These are phyloP conservation scores for Omphalea diandra DNA, from an alignment of 441 rosid genomes.

Conservation along the genomic window DNA sequence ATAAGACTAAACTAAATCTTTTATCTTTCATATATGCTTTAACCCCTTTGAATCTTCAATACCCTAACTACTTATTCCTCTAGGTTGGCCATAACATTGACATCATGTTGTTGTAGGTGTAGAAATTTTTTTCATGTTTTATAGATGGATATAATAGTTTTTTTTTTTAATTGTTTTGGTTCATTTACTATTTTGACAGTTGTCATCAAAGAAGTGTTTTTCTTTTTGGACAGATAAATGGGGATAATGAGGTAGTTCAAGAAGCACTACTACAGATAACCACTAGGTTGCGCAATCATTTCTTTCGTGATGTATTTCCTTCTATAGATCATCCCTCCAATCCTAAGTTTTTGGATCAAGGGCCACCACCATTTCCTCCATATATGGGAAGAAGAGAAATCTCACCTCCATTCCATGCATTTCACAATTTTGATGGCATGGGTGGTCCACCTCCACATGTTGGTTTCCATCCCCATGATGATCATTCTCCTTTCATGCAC, in stretches of 20 bases:
- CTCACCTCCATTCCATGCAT: slow-evolving; percentile 59
- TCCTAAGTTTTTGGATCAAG: slow-evolving; percentile 53
- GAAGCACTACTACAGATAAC: slow-evolving; percentile 77
- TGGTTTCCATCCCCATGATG: slow-evolving; percentile 53
- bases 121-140: no score
- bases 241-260: slow-evolving; percentile 64
- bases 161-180: background rate
- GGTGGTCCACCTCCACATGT: slow-evolving; percentile 55
- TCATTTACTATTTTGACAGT: background rate
- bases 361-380: slow-evolving; percentile 53
- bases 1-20: no score
- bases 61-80: no score
- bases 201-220: background rate
- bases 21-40: no score
- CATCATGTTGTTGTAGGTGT: no score
- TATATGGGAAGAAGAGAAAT: slow-evolving; percentile 63
- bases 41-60: no score
- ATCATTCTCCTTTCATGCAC: slow-evolving; percentile 51
- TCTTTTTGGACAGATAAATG: slow-evolving; percentile 49
- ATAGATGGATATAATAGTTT: background rate
- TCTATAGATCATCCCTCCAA: slow-evolving; percentile 47
- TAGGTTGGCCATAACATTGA: no score
- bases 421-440: slow-evolving; percentile 53
- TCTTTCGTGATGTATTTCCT: slow-evolving; percentile 56
- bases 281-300: slow-evolving; percentile 58